phyloP scores from a whole-genome alignment of 805 yeast species.

The Starmerella kuoi region DNA sequence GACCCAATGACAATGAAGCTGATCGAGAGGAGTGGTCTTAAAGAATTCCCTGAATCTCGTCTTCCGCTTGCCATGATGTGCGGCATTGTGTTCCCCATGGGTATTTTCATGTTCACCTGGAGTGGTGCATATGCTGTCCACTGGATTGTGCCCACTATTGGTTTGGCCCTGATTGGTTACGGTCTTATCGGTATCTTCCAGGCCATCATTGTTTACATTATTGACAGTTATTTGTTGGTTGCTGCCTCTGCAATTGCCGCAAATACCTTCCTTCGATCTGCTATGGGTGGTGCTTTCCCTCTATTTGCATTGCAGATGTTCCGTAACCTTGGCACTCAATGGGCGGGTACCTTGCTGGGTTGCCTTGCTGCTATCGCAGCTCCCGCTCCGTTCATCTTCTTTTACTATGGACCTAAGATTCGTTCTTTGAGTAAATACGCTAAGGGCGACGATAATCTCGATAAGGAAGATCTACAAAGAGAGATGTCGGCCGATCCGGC shows the following conservation, averaged over 20 bases:
- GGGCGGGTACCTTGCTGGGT: conserved; percentile 47
- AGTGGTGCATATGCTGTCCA: conserved; percentile 66
- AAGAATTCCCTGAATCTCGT: conserved; percentile 67
- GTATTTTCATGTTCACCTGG: conserved; percentile 82
- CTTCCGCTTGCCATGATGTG: conserved; percentile 66
- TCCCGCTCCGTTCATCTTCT: conserved; percentile 48
- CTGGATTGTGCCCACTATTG: conserved; percentile 50
- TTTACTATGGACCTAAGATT: conserved; percentile 34
- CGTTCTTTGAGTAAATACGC: conserved; percentile 21
- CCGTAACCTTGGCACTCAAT: conserved; percentile 37
- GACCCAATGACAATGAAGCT: conserved; percentile 44
- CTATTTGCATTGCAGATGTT: conserved; percentile 45
- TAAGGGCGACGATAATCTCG: conserved; percentile 10
- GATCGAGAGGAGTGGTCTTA: conserved; percentile 43
- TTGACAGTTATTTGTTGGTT: conserved; percentile 45
- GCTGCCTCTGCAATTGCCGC: conserved; percentile 59
- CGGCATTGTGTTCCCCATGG: conserved; percentile 57
- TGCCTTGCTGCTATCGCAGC: conserved; percentile 38
- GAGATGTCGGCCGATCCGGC: conserved; percentile 18
- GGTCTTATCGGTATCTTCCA: conserved; percentile 48
- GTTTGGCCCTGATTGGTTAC: conserved; percentile 39
- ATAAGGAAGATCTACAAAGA: conserved; percentile 12
- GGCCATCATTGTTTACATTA: conserved; percentile 47
- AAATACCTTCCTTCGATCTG: conserved; percentile 46
- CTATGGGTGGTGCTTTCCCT: conserved; percentile 52